Percentiles rank a stretch among this genome's conserved stretches.
Conservation (phyloP, 2,329 filamentous ascomycete genomes). For the Xylaria digitata region DNA sequence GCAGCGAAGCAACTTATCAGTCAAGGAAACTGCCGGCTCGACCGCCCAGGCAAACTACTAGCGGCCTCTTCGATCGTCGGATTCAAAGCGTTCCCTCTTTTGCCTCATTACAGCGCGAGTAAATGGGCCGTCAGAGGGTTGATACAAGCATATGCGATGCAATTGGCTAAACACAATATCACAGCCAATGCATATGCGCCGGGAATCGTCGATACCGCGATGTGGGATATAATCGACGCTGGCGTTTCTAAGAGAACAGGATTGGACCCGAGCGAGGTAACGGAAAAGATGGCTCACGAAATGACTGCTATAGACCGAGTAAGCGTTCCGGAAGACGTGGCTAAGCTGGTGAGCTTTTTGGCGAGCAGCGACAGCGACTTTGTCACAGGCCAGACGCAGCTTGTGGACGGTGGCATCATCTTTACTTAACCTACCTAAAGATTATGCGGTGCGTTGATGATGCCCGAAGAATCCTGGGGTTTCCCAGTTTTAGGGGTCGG, state of each 20-base stretch:
- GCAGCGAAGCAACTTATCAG: slow-evolving; percentile 74
- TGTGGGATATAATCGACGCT: slow-evolving; percentile 77
- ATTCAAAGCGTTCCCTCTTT: slow-evolving; percentile 68
- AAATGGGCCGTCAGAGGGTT: slow-evolving; percentile 76
- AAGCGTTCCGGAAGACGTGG: slow-evolving; percentile 72
- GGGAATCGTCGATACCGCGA: slow-evolving; percentile 73
- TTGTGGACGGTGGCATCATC: slow-evolving; percentile 69
- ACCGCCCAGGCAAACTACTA: slow-evolving; percentile 58
- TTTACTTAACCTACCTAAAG: slow-evolving; percentile 27
- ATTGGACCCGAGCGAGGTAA: slow-evolving; percentile 62
- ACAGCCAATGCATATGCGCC: slow-evolving; percentile 75
- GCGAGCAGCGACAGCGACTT: slow-evolving; percentile 70
- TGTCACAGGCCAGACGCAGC: slow-evolving; percentile 72
- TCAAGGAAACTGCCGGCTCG: slow-evolving; percentile 61
- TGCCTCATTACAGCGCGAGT: slow-evolving; percentile 71
- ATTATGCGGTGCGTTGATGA: neutral
- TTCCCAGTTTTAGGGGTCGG: neutral
- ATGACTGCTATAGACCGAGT: slow-evolving; percentile 67
- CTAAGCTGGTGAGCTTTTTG: slow-evolving; percentile 71
- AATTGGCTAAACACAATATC: slow-evolving; percentile 72
- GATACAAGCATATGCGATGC: slow-evolving; percentile 74
- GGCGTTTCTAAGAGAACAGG: slow-evolving; percentile 65
- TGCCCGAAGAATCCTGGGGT: neutral
- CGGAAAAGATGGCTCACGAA: slow-evolving; percentile 65
- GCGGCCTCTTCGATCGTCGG: slow-evolving; percentile 67